phyloP scores from a whole-genome alignment of 768 basidiomycete species.

The Russula emetica region DNA sequence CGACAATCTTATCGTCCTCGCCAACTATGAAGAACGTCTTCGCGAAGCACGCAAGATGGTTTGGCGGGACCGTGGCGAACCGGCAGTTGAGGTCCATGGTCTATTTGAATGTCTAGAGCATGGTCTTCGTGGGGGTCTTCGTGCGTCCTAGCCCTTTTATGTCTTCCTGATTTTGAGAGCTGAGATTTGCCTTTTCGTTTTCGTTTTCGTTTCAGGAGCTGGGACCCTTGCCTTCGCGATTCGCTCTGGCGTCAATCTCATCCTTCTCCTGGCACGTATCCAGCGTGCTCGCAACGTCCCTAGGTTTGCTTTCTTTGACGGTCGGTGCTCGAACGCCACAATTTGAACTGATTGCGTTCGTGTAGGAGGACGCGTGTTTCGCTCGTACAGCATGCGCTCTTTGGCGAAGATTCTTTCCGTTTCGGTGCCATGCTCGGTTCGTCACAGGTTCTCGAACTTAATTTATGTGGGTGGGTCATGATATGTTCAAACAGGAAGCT shows the following conservation, averaged over 20 bases:
- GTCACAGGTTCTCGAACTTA: neutral
- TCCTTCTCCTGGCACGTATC: slow-evolving; percentile 68
- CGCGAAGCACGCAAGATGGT: slow-evolving; percentile 73
- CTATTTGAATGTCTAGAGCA: slow-evolving; percentile 66
- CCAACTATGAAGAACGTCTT: slow-evolving; percentile 75
- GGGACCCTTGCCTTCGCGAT: slow-evolving; percentile 76
- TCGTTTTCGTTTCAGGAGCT: slow-evolving; percentile 51
- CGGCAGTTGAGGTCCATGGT: slow-evolving; percentile 59
- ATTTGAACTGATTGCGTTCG: neutral
- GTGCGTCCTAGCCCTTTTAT: slow-evolving; percentile 43
- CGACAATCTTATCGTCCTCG: slow-evolving; percentile 78
- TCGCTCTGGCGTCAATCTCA: slow-evolving; percentile 77
- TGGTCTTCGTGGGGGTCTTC: slow-evolving; percentile 62
- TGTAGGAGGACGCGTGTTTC: slow-evolving; percentile 58
- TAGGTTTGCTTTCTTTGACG: neutral
- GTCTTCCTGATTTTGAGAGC: slow-evolving; percentile 1
- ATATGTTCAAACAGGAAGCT: slow-evolving; percentile 55
- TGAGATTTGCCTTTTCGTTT: neutral
- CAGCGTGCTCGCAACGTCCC: slow-evolving; percentile 51
- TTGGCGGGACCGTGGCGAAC: slow-evolving; percentile 77
- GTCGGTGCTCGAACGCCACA: too few species aligned
- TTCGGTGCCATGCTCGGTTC: slow-evolving; percentile 86
- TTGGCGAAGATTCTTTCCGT: slow-evolving; percentile 76
- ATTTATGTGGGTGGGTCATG: too few species aligned
- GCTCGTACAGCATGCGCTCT: slow-evolving; percentile 76